Evolutionary conservation across 208 protist species (phyloP).

Genomic region (Tritrichomonas foetus): DNA sequence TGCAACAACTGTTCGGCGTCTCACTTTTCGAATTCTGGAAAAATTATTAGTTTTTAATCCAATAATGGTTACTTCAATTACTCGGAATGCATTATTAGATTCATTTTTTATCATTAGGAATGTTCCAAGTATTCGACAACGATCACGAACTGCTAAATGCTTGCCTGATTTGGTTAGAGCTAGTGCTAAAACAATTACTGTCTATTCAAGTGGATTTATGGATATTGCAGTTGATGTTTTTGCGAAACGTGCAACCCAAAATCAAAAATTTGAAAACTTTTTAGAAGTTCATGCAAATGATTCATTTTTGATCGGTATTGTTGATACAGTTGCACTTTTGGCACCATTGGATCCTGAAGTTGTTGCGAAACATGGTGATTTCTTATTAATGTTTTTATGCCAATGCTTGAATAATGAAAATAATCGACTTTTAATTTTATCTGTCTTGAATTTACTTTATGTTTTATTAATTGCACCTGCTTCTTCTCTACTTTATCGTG

Average conservation of each 20-base stretch:
- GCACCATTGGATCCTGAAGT: background rate
- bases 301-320: background rate
- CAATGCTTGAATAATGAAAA: background rate
- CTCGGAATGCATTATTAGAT: background rate
- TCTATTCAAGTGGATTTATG: background rate
- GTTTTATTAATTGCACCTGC: background rate
- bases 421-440: background rate
- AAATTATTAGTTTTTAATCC: background rate
- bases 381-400: background rate
- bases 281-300: background rate
- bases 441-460: background rate
- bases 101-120: background rate
- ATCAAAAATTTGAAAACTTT: conserved; percentile 11
- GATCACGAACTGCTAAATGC: background rate
- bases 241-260: too few species aligned
- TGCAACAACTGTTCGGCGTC: background rate
- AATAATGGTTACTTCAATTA: background rate
- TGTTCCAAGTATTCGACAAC: background rate
- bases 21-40: background rate
- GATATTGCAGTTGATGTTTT: background rate
- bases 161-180: background rate
- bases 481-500: background rate
- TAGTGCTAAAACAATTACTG: background rate
- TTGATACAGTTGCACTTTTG: background rate
- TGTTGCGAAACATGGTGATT: background rate